Conservation (phyloP, 495 filamentous ascomycete species). For the Neurospora discreta region DNA sequence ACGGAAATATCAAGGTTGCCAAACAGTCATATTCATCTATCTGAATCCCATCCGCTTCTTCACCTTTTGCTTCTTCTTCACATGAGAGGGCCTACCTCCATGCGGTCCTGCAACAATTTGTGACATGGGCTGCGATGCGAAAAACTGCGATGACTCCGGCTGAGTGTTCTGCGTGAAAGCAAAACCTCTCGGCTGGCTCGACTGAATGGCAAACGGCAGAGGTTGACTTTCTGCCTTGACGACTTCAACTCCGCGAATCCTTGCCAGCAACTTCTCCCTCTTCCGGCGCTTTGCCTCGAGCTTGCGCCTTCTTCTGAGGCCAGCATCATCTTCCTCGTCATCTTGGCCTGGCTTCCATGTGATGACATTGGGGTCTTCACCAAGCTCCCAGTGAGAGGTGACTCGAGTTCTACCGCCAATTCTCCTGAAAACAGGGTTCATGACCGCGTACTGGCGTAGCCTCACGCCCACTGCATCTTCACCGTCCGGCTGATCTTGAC, state of each 20-base stretch:
- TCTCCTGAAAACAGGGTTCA: conserved; percentile 1
- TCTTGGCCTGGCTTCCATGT: conserved; percentile 9
- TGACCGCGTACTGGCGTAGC: conserved; percentile 14
- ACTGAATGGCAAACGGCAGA: conserved; percentile 1
- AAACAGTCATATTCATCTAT: conserved; percentile 6
- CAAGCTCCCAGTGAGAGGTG: conserved; percentile 12
- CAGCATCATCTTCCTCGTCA: conserved; percentile 7
- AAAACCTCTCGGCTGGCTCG: not conserved
- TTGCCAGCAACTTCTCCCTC: conserved; percentile 10
- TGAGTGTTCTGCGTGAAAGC: not conserved
- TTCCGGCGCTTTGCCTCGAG: conserved; percentile 6
- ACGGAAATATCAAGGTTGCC: not conserved
- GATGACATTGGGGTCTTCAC: conserved; percentile 9
- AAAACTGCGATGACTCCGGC: not conserved
- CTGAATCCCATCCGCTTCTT: conserved; percentile 4
- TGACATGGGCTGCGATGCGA: conserved; percentile 8
- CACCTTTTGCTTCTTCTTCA: conserved; percentile 6
- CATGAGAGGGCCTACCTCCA: conserved; percentile 4
- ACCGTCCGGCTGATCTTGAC: not conserved
- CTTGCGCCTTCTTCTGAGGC: conserved; percentile 5
- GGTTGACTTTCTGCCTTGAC: not conserved
- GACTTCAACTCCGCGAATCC: not conserved
- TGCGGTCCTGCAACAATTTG: conserved; percentile 11
- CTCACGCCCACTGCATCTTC: conserved; percentile 9
- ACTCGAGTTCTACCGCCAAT: not conserved